phyloP scores from a whole-genome alignment of 139 green algal genomes.

The Chlamydomonas sp. region DNA sequence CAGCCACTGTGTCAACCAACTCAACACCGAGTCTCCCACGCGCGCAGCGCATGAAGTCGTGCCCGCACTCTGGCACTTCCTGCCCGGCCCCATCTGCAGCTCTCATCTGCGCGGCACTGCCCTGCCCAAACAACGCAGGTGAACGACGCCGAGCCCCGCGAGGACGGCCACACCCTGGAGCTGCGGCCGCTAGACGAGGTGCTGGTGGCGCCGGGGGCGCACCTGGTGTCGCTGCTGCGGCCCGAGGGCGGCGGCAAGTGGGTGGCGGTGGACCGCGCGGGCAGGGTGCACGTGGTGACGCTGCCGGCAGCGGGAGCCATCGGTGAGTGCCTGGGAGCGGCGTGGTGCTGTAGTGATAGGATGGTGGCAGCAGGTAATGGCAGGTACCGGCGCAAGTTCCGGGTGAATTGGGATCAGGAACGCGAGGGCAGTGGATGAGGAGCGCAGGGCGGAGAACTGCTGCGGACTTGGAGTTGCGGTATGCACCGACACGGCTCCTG shows the following conservation, averaged over 20 bases:
- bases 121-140: neutral
- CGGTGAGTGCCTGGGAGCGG: neutral
- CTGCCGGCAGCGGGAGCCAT: conserved; percentile 26
- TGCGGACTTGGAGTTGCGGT: no score
- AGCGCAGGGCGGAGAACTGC: no score
- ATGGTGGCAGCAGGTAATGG: no score
- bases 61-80: neutral
- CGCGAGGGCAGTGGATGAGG: no score
- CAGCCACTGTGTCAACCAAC: no score
- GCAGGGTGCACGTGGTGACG: conserved; percentile 55
- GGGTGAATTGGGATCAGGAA: no score
- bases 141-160: conserved; percentile 35
- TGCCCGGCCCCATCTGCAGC: no score
- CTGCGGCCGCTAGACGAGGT: conserved; percentile 45
- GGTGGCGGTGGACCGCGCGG: conserved; percentile 65
- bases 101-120: no score
- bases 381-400: no score
- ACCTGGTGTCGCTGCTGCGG: conserved; percentile 56
- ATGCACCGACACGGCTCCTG: no score
- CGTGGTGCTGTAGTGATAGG: no score
- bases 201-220: conserved; percentile 44
- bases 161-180: conserved; percentile 32
- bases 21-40: no score
- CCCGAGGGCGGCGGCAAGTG: conserved; percentile 53
- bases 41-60: neutral